Percentiles rank a stretch among this genome's conserved stretches.
phyloP scores from a whole-genome alignment of 73 alveolate species.

The Diophrys appendiculata region DNA sequence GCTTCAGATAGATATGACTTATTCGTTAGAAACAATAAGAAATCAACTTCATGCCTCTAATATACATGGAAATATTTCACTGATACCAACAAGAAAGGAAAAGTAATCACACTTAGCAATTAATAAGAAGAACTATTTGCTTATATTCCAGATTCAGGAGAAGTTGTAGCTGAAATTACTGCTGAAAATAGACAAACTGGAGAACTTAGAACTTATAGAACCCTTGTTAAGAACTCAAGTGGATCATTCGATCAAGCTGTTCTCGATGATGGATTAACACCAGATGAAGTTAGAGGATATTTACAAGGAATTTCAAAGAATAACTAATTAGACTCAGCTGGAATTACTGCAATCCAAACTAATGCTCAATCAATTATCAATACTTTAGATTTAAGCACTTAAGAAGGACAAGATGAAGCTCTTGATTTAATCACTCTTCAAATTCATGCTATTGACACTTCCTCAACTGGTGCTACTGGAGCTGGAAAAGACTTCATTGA shows the following conservation, averaged over 20 bases:
- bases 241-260: background rate
- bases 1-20: no score
- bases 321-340: background rate
- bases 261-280: background rate
- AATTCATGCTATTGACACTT: no score
- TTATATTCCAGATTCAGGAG: background rate
- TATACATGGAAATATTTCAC: background rate
- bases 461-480: no score
- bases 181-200: background rate
- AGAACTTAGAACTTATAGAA: background rate
- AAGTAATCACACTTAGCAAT: no score
- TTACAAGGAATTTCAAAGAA: background rate
- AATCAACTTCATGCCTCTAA: no score
- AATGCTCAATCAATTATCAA: background rate
- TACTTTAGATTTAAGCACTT: background rate
- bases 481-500: no score
- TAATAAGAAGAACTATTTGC: background rate
- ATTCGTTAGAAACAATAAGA: no score
- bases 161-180: background rate
- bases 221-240: background rate
- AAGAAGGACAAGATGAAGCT: background rate
- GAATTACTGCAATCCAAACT: background rate
- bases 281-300: background rate
- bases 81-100: no score
- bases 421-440: background rate